Percentiles rank a stretch among this genome's conserved stretches.
Conservation (phyloP, 495 filamentous ascomycete species). For the Podospora conica region DNA sequence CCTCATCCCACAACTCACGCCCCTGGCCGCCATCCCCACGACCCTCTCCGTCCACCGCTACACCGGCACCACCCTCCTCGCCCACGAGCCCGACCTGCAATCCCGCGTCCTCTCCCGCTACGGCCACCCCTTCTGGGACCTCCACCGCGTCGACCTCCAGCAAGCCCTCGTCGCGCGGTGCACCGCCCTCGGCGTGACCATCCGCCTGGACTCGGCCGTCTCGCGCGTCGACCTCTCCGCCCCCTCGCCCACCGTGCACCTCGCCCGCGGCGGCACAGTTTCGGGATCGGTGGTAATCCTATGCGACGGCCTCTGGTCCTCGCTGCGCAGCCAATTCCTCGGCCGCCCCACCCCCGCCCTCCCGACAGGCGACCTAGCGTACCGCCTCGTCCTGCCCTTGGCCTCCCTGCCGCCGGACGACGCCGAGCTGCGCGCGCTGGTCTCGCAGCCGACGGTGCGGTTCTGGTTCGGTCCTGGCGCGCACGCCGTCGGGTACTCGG, state of each 20-base stretch:
- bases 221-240: constrained; percentile 39
- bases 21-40: constrained; percentile 45
- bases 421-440: constrained; percentile 37
- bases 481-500: constrained; percentile 54
- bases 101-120: constrained; percentile 38
- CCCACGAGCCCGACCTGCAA: constrained; percentile 45
- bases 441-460: constrained; percentile 52
- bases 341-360: constrained; percentile 37
- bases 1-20: constrained; percentile 39
- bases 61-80: constrained; percentile 48
- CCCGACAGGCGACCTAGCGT: constrained; percentile 56
- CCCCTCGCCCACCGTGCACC: too few relatives aligned
- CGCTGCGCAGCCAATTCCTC: constrained; percentile 41
- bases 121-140: constrained; percentile 46
- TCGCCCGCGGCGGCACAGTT: too few relatives aligned
- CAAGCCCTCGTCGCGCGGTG: constrained; percentile 37
- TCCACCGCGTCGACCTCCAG: constrained; percentile 53
- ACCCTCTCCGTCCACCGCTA: constrained; percentile 54
- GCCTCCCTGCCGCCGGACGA: constrained; percentile 44
- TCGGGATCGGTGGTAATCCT: constrained; percentile 48
- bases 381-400: constrained; percentile 49
- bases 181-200: constrained; percentile 35
- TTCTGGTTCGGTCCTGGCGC: constrained; percentile 62
- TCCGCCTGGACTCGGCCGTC: constrained; percentile 34
- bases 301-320: constrained; percentile 51